These are phyloP conservation scores for Mortierella alpina DNA, from an alignment of 192 early-diverging fungal genomes.

Conservation along the genomic window DNA sequence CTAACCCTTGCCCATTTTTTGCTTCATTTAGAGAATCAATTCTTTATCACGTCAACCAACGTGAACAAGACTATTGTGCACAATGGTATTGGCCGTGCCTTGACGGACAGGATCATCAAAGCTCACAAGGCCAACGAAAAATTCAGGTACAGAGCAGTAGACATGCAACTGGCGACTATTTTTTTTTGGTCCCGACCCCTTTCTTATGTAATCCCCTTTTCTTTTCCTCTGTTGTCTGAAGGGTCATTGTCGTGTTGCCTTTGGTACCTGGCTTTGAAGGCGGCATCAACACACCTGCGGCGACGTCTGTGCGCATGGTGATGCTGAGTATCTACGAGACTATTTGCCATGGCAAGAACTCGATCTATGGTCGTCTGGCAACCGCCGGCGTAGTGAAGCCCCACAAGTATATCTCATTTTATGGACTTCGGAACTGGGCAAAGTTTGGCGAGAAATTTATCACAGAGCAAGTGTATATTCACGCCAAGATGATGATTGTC, in stretches of 20 bases:
- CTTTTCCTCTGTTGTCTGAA: slow-evolving; percentile 55
- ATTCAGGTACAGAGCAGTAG: slow-evolving; percentile 21
- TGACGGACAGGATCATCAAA: slow-evolving; percentile 77
- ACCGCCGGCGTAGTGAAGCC: slow-evolving; percentile 63
- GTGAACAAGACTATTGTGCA: slow-evolving; percentile 71
- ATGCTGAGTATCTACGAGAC: slow-evolving; percentile 65
- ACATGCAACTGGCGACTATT: not conserved
- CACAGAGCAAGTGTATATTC: slow-evolving; percentile 89
- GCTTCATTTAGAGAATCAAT: slow-evolving; percentile 77
- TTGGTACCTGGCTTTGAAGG: slow-evolving; percentile 84
- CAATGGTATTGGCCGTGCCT: slow-evolving; percentile 81
- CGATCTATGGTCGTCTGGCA: slow-evolving; percentile 64
- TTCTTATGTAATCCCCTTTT: slow-evolving; percentile 3
- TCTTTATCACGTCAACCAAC: slow-evolving; percentile 77
- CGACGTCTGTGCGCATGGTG: slow-evolving; percentile 76
- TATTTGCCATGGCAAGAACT: slow-evolving; percentile 74
- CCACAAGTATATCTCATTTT: slow-evolving; percentile 71
- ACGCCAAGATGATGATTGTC: slow-evolving; percentile 90
- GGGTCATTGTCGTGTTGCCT: slow-evolving; percentile 81
- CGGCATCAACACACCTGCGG: slow-evolving; percentile 74
- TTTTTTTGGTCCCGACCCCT: not conserved
- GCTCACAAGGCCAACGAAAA: slow-evolving; percentile 64
- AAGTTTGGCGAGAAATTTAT: slow-evolving; percentile 63
- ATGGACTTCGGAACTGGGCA: slow-evolving; percentile 61
- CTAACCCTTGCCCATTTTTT: not conserved